Conservation (phyloP, 345 rosid genomes). For the Hypericum perforatum region DNA sequence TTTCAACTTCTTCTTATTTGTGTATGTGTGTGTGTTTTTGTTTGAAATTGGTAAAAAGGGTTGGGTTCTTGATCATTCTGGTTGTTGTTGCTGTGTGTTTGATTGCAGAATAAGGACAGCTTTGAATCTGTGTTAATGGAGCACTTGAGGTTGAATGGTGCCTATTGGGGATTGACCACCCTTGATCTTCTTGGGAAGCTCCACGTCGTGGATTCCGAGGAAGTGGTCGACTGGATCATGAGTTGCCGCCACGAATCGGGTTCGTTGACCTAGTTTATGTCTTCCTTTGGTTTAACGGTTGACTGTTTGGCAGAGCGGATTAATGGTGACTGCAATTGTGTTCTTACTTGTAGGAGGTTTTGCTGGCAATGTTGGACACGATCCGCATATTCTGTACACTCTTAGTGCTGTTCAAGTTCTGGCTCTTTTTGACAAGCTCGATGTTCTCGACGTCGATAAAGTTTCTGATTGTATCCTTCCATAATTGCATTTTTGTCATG, state of each 20-base stretch:
- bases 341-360: constrained; percentile 60
- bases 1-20: too few species aligned
- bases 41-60: too few species aligned
- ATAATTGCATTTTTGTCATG: too few species aligned
- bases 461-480: constrained; percentile 78
- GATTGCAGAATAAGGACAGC: constrained; percentile 57
- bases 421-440: constrained; percentile 62
- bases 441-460: constrained; percentile 51
- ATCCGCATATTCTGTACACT: constrained; percentile 68
- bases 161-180: constrained; percentile 82
- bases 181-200: constrained; percentile 75
- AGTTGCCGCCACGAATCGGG: constrained; percentile 74
- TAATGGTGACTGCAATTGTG: neutral
- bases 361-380: constrained; percentile 84
- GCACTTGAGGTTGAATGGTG: constrained; percentile 82
- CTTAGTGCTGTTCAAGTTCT: constrained; percentile 82
- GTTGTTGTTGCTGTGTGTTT: constrained; percentile 4
- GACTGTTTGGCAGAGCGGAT: too few species aligned
- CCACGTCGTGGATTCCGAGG: constrained; percentile 19
- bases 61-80: too few species aligned
- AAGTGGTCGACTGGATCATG: constrained; percentile 67
- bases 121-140: constrained; percentile 89
- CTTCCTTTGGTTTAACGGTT: neutral
- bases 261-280: constrained; percentile 16
- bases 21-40: too few species aligned